Evolutionary conservation across 225 moss, liverwort and hornwort genomes (phyloP).

Genomic region (Polytrichum commune): DNA sequence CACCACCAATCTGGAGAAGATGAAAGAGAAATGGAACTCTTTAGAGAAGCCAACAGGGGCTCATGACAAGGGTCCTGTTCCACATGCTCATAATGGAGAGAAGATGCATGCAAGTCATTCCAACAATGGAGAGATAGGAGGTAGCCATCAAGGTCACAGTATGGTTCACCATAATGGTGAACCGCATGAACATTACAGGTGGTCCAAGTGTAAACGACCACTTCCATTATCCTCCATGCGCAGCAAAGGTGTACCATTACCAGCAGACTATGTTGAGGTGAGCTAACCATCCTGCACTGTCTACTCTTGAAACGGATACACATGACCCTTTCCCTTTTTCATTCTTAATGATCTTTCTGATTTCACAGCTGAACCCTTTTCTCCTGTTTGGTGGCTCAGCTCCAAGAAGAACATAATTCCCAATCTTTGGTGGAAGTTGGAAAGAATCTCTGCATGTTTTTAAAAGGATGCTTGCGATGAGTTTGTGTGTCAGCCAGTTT

Average conservation of each 20-base stretch:
- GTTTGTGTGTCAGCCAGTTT: too few relatives aligned
- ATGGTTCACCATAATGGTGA: constrained; percentile 58
- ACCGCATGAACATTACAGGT: constrained; percentile 59
- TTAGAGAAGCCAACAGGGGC: constrained; percentile 48
- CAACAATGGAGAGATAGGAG: constrained; percentile 43
- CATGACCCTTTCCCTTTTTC: too few relatives aligned
- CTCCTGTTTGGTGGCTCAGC: too few relatives aligned
- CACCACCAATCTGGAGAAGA: constrained; percentile 56
- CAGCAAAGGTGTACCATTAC: constrained; percentile 81
- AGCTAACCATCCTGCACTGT: constrained; percentile 1
- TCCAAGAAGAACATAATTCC: too few relatives aligned
- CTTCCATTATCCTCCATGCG: constrained; percentile 66
- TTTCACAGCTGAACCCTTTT: too few relatives aligned
- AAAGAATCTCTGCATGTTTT: too few relatives aligned
- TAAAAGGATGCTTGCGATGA: too few relatives aligned
- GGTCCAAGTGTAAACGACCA: constrained; percentile 79
- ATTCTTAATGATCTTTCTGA: too few relatives aligned
- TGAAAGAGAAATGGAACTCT: constrained; percentile 63
- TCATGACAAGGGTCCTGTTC: constrained; percentile 35
- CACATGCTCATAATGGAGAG: constrained; percentile 62
- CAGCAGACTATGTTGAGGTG: constrained; percentile 56
- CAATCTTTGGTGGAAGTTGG: too few relatives aligned
- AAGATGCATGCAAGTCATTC: constrained; percentile 45
- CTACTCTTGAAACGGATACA: too few relatives aligned
- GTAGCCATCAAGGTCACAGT: constrained; percentile 44